These are phyloP conservation scores for Xeromyces bisporus DNA, from an alignment of 495 filamentous ascomycete genomes.

Conservation along the genomic window DNA sequence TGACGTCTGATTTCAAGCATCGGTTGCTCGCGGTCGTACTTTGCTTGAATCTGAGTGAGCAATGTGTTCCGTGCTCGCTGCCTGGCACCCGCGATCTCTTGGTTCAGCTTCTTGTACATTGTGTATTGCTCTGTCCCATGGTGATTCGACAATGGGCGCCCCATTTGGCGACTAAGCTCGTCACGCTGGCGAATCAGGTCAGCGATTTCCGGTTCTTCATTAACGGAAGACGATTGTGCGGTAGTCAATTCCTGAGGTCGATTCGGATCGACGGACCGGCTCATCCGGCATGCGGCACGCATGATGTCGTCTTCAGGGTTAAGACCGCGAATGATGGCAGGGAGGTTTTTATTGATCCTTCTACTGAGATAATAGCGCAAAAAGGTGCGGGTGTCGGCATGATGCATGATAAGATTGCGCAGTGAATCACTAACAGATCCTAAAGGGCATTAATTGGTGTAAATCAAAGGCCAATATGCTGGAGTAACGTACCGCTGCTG, in stretches of 20 bases:
- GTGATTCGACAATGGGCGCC: slow-evolving; percentile 7
- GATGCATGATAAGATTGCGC: slow-evolving; percentile 18
- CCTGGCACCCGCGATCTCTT: slow-evolving; percentile 9
- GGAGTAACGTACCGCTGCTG: slow-evolving; percentile 11
- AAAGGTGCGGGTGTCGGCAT: slow-evolving; percentile 17
- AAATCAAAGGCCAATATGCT: slow-evolving; percentile 2
- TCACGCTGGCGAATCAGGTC: slow-evolving; percentile 9
- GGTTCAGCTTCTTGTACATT: slow-evolving; percentile 11
- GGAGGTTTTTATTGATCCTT: slow-evolving; percentile 16
- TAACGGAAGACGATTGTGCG: slow-evolving; percentile 14
- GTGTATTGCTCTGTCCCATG: slow-evolving; percentile 10
- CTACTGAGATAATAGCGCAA: slow-evolving; percentile 17
- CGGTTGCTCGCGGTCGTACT: slow-evolving; percentile 14
- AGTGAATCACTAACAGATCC: slow-evolving; percentile 17
- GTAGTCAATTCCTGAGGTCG: slow-evolving; percentile 14
- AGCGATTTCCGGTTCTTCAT: slow-evolving; percentile 9
- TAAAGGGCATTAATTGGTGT: slow-evolving; percentile 6
- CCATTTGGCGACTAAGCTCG: slow-evolving; percentile 7
- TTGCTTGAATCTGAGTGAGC: slow-evolving; percentile 11
- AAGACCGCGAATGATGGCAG: slow-evolving; percentile 15
- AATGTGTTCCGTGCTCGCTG: slow-evolving; percentile 11
- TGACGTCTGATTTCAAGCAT: slow-evolving; percentile 13
- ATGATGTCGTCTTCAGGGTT: slow-evolving; percentile 18
- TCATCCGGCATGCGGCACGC: slow-evolving; percentile 15
- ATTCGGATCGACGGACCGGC: slow-evolving; percentile 16